These are phyloP conservation scores for Metarhizium sp. DNA, from an alignment of 2,329 filamentous ascomycete genomes.

Conservation along the genomic window DNA sequence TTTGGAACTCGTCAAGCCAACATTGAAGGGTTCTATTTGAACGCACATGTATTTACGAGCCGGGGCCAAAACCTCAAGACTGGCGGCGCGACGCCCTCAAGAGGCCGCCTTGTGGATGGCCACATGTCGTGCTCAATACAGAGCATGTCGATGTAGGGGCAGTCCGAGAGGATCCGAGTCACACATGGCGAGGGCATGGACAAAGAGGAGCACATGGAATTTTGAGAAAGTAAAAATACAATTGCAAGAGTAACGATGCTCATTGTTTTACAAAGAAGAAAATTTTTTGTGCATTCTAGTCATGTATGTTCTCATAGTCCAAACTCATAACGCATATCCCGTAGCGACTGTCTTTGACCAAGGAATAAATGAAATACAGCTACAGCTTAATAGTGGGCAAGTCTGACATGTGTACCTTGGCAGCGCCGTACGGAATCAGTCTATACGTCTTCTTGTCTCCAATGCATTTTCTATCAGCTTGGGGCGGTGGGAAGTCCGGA, in stretches of 20 bases:
- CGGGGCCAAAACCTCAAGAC: too few species aligned
- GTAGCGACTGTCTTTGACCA: background rate
- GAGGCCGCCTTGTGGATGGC: too few species aligned
- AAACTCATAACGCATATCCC: background rate
- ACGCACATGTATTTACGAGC: too few species aligned
- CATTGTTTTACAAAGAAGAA: background rate
- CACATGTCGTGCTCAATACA: too few species aligned
- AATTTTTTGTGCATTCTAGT: too few species aligned
- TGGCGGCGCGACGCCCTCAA: too few species aligned
- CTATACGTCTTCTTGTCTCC: slow-evolving; percentile 20
- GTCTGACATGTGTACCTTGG: slow-evolving; percentile 33
- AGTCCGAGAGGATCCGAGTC: background rate
- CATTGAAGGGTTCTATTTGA: too few species aligned
- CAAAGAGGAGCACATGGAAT: background rate
- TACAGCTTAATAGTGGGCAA: slow-evolving; percentile 8
- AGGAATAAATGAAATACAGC: background rate
- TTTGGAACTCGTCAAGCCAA: too few species aligned
- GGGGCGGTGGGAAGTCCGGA: slow-evolving; percentile 16
- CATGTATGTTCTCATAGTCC: too few species aligned
- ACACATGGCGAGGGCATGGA: background rate
- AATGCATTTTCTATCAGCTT: slow-evolving; percentile 7
- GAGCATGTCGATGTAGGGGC: too few species aligned
- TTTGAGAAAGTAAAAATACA: background rate
- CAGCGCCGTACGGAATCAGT: slow-evolving; percentile 35
- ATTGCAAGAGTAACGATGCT: background rate